A percentile compares a stretch with the other conserved stretches of the same genome.
Evolutionary conservation across 1,284 basidiomycete species (phyloP).

Genomic region (Tetrapyrgos nigripes): DNA sequence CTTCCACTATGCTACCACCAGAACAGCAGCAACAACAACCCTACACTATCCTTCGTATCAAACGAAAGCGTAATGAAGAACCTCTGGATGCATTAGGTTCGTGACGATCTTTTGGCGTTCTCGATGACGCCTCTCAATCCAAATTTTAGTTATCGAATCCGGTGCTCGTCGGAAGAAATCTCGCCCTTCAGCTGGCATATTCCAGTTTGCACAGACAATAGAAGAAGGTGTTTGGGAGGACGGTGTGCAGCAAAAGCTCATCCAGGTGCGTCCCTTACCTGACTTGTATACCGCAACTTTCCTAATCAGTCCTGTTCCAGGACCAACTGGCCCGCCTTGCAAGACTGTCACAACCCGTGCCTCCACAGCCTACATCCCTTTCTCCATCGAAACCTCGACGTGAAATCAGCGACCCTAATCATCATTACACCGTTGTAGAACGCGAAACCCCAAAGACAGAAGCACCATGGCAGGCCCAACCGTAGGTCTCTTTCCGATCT

Average conservation of each 20-base stretch:
- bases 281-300: background rate
- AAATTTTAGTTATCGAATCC: conserved; percentile 65
- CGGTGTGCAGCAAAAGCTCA: conserved; percentile 55
- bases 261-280: conserved; percentile 53
- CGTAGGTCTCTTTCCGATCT: conserved; percentile 5
- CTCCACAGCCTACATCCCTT: conserved; percentile 25
- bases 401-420: conserved; percentile 32
- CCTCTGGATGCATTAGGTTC: conserved; percentile 78
- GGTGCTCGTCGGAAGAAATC: conserved; percentile 64
- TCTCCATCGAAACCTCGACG: conserved; percentile 23
- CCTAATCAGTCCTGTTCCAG: conserved; percentile 36
- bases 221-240: conserved; percentile 72
- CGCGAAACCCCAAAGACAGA: conserved; percentile 31
- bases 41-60: conserved; percentile 78
- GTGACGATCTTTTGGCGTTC: conserved; percentile 18
- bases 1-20: background rate
- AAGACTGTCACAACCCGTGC: conserved; percentile 29
- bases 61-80: conserved; percentile 80
- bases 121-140: conserved; percentile 5
- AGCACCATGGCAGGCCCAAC: conserved; percentile 4
- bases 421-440: conserved; percentile 54
- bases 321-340: conserved; percentile 57
- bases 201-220: conserved; percentile 81
- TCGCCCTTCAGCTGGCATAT: conserved; percentile 64
- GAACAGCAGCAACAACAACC: conserved; percentile 35